phyloP scores from a whole-genome alignment of 257 asterid genomes.

The Datura wrightii region DNA sequence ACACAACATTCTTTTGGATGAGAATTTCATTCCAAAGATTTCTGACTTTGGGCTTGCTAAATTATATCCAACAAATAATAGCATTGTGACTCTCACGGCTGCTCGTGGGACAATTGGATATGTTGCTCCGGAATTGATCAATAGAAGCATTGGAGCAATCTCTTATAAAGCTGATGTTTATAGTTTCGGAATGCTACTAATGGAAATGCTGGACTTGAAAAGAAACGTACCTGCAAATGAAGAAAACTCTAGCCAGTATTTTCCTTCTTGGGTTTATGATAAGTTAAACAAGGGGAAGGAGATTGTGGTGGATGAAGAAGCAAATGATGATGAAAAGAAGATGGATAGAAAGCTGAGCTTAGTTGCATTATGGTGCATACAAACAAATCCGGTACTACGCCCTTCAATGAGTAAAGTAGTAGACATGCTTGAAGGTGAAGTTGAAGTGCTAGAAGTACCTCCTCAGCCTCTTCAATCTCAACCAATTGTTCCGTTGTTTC shows the following conservation, averaged over 20 bases:
- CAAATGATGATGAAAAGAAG: neutral
- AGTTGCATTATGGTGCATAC: neutral
- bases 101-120: neutral
- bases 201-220: conserved; percentile 16
- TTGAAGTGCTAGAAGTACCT: neutral
- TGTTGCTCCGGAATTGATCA: conserved; percentile 25
- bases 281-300: conserved; percentile 14
- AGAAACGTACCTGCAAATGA: neutral
- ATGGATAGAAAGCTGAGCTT: neutral
- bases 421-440: conserved; percentile 17
- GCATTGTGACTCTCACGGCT: conserved; percentile 22
- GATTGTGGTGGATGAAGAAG: neutral
- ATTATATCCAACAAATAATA: neutral
- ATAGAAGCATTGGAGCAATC: conserved; percentile 7
- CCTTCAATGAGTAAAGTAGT: neutral
- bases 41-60: neutral
- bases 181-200: conserved; percentile 23
- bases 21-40: conserved; percentile 8
- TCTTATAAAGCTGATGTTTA: conserved; percentile 28
- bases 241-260: conserved; percentile 18
- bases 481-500: neutral
- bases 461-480: conserved; percentile 21
- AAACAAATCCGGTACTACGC: neutral
- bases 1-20: conserved; percentile 19
- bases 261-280: conserved; percentile 23